These are phyloP conservation scores for Mucor irregularis DNA, from an alignment of 371 early-diverging fungal species.

Conservation along the genomic window DNA sequence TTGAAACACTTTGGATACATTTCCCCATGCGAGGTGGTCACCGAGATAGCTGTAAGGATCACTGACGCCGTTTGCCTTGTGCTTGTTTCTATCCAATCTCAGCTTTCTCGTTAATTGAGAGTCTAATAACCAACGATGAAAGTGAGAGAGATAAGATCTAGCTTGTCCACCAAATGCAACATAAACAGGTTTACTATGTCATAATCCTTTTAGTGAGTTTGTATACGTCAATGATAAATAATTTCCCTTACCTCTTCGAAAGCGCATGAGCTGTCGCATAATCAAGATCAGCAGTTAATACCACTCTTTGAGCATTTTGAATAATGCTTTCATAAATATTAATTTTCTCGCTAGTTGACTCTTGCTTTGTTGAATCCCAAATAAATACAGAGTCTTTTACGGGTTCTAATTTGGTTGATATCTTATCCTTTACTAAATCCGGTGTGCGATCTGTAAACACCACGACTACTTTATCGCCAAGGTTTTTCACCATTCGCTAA, in stretches of 20 bases:
- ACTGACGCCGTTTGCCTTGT: slow-evolving; percentile 7
- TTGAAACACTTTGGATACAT: slow-evolving; percentile 28
- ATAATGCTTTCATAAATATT: slow-evolving; percentile 35
- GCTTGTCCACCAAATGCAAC: slow-evolving; percentile 39
- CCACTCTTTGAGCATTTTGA: slow-evolving; percentile 24
- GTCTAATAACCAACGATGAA: slow-evolving; percentile 43
- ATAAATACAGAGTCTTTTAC: slow-evolving; percentile 10
- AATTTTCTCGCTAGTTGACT: slow-evolving; percentile 16
- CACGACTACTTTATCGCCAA: slow-evolving; percentile 27
- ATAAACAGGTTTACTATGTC: slow-evolving; percentile 49
- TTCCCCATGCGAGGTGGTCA: slow-evolving; percentile 33
- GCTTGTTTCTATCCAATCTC: slow-evolving; percentile 27
- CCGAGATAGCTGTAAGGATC: slow-evolving; percentile 49
- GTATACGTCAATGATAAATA: not conserved
- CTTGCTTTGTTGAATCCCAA: slow-evolving; percentile 37
- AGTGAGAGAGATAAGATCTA: slow-evolving; percentile 38
- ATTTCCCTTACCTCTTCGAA: slow-evolving; percentile 25
- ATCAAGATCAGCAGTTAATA: slow-evolving; percentile 47
- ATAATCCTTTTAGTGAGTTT: not conserved
- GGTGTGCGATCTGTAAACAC: slow-evolving; percentile 48
- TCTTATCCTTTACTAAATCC: slow-evolving; percentile 31
- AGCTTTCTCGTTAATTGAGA: slow-evolving; percentile 38
- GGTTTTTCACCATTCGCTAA: slow-evolving; percentile 39
- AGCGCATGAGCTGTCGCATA: slow-evolving; percentile 42
- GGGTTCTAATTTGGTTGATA: slow-evolving; percentile 1